A percentile compares a stretch with the other conserved stretches of the same genome.
phyloP scores from a whole-genome alignment of 1,139 yeast genomes.

The Suhomyces ambrosiae region DNA sequence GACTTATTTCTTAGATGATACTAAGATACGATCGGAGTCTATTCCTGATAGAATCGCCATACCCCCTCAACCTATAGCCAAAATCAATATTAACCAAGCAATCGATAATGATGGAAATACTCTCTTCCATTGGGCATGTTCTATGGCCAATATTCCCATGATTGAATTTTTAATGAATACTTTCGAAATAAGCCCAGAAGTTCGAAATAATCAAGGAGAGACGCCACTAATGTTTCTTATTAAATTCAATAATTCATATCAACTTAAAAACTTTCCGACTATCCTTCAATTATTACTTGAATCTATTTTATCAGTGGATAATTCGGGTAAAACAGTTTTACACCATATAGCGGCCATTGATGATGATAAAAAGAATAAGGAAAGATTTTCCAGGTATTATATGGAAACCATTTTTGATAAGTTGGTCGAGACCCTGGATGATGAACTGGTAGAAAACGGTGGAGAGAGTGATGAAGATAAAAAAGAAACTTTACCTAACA shows the following conservation, averaged over 20 bases:
- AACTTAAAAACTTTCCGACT: conserved; percentile 70
- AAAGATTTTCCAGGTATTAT: conserved; percentile 79
- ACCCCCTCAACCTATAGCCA: conserved; percentile 47
- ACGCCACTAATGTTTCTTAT: conserved; percentile 88
- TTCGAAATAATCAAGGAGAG: conserved; percentile 70
- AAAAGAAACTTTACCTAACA: conserved; percentile 12
- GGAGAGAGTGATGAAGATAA: conserved; percentile 13
- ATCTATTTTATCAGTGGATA: conserved; percentile 71
- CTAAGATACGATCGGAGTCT: conserved; percentile 19
- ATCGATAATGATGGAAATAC: conserved; percentile 94
- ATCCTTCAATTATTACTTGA: conserved; percentile 76
- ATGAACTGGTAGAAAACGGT: conserved; percentile 14
- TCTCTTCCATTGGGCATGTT: conserved; percentile 95
- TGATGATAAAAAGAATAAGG: conserved; percentile 49
- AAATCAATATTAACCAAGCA: conserved; percentile 72
- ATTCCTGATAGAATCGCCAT: conserved; percentile 38
- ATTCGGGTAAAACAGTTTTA: conserved; percentile 68
- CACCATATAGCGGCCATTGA: conserved; percentile 71
- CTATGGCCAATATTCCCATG: conserved; percentile 75
- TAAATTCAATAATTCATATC: conserved; percentile 84
- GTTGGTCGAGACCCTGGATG: conserved; percentile 32
- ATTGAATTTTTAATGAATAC: conserved; percentile 68
- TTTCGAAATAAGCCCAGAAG: conserved; percentile 65
- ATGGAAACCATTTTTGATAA: conserved; percentile 75
- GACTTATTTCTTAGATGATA: conserved; percentile 43